A percentile compares a stretch with the other conserved stretches of the same genome.
phyloP scores from a whole-genome alignment of 2,329 filamentous ascomycete genomes.

The Rhynchosporium secalis region DNA sequence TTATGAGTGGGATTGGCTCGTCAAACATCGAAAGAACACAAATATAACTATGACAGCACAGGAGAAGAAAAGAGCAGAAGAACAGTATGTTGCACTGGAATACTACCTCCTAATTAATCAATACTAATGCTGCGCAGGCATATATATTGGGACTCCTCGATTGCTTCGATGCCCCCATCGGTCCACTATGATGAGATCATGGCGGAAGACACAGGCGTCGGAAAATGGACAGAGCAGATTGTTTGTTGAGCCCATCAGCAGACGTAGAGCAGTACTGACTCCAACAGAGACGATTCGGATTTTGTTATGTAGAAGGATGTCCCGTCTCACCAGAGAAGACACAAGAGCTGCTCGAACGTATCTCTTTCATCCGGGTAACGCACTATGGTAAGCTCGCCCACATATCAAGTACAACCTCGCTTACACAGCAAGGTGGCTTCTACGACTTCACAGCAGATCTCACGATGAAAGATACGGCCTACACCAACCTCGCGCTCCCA shows the following conservation, averaged over 20 bases:
- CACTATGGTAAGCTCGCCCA: constrained; percentile 69
- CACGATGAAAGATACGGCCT: constrained; percentile 84
- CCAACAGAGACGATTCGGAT: constrained; percentile 66
- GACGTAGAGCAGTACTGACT: constrained; percentile 8
- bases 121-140: constrained; percentile 36
- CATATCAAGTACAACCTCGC: not conserved
- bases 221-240: constrained; percentile 64
- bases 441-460: constrained; percentile 90
- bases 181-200: constrained; percentile 63
- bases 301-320: constrained; percentile 73
- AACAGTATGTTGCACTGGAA: constrained; percentile 32
- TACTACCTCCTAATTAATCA: constrained; percentile 21
- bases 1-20: constrained; percentile 65
- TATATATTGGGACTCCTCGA: constrained; percentile 43
- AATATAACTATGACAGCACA: constrained; percentile 31
- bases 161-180: constrained; percentile 52
- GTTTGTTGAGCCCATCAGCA: constrained; percentile 43
- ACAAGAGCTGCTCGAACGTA: constrained; percentile 71
- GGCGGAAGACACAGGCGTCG: constrained; percentile 54
- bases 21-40: constrained; percentile 44
- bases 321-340: constrained; percentile 72
- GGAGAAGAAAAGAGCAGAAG: constrained; percentile 36
- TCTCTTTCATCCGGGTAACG: constrained; percentile 84
- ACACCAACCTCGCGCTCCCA: constrained; percentile 79
- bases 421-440: constrained; percentile 55